Evolutionary conservation across 1,139 yeast species (phyloP).

Genomic region (Geotrichum cucujoidarum): DNA sequence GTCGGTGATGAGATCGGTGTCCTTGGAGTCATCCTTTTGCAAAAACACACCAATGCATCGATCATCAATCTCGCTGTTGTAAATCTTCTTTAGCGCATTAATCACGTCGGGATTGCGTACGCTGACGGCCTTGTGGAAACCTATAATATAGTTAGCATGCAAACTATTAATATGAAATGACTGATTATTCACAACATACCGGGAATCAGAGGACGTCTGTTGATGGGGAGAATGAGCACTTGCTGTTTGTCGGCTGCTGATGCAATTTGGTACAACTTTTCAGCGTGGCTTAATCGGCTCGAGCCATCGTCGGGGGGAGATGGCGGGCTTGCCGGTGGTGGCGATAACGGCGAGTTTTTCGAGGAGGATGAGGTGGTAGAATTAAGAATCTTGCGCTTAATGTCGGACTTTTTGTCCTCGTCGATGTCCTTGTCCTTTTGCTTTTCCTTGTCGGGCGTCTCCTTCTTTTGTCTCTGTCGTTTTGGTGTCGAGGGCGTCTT

Average conservation of each 20-base stretch:
- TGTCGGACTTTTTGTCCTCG: not conserved
- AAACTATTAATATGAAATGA: not conserved
- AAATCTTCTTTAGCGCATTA: conserved; percentile 69
- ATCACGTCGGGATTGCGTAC: conserved; percentile 78
- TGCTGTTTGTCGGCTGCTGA: conserved; percentile 20
- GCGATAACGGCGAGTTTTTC: not conserved
- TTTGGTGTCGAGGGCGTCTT: conserved; percentile 13
- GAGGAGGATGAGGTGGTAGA: not conserved
- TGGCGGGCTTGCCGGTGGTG: conserved; percentile 4
- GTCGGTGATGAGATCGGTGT: conserved; percentile 64
- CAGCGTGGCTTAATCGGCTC: conserved; percentile 5
- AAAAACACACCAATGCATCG: conserved; percentile 83
- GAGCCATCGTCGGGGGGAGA: conserved; percentile 4
- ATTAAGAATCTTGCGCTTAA: too few relatives aligned
- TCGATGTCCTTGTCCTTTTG: not conserved
- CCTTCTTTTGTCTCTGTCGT: conserved; percentile 10
- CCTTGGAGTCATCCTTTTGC: conserved; percentile 64
- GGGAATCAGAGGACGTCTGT: conserved; percentile 21
- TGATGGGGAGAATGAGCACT: conserved; percentile 20
- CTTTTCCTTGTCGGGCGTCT: conserved; percentile 4
- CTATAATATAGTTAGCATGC: conserved; percentile 3
- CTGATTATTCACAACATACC: conserved; percentile 15
- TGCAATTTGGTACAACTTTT: conserved; percentile 15
- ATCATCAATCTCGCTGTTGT: conserved; percentile 54
- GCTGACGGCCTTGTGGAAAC: conserved; percentile 62